Evolutionary conservation across 495 filamentous ascomycete genomes (phyloP), one percentile per base, ranked within the genome.

Genomic region (Hypoxylon trugodes): DNA sequence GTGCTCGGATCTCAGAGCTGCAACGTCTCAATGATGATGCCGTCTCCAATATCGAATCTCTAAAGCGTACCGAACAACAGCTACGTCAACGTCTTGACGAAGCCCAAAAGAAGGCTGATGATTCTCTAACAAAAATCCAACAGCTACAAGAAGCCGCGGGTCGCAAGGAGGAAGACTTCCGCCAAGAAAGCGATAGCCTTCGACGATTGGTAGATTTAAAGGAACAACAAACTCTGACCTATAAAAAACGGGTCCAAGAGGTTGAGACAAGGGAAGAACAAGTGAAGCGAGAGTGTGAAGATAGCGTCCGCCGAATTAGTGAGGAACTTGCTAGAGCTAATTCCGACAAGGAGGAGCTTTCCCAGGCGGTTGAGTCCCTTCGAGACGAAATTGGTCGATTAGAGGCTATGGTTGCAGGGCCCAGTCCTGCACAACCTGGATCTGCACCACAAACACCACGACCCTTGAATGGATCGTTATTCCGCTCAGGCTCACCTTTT

Each of bases 21-120:
- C 91, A 97, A 71, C 90, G 91, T 12, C 84, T 89, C 45, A 90
- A 93, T 62, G 94, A 97, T 53, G 94, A 98, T 63, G 85, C 89
- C 21, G 86, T 80, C 59, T 86, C 87, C 6, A 89, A 77, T 6
- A 82, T 93, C 37, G 91, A 96, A 47, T 86, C 88, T 7, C 80
- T 95, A 2, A 86, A 88, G 56, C 86, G 89, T 13, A 92, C 85
- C 37, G 91, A 96, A 72, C 88, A 91, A 52, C 84, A 84, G 15
- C 82, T 97, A 41, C 89, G 94, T 68, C 85, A 86, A 48, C 86
- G 91, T 16, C 75, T 97, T 25, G 90, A 93, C 18, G 93, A 97
- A 57, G 79, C 94, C 0, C 89, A 91, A 61, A 87, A 88, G 49
- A 96, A 96, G 72, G 88, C 89, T 1, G 91, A 98, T 51, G 90